Evolutionary conservation across 345 rosid species (phyloP).

Genomic region (Chamaenerion angustifolium): DNA sequence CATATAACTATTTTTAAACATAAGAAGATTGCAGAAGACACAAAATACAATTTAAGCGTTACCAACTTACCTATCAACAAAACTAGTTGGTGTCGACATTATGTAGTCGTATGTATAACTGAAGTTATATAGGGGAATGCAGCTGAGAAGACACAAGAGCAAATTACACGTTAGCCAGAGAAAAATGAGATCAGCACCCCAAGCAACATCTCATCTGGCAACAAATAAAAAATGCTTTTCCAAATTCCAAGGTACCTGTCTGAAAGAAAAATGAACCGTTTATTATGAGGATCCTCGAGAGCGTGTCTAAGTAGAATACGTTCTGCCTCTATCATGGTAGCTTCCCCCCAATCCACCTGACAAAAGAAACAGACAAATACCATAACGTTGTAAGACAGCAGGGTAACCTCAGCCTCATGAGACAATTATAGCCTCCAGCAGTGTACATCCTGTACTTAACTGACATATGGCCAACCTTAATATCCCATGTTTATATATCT

Average conservation of each 20-base stretch:
- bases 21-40: background rate
- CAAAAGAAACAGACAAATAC: slow-evolving; percentile 5
- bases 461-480: too few species aligned
- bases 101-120: slow-evolving; percentile 79
- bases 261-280: slow-evolving; percentile 85
- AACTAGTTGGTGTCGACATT: slow-evolving; percentile 81
- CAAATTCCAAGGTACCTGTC: slow-evolving; percentile 41
- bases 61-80: slow-evolving; percentile 81
- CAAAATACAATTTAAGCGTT: background rate
- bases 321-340: slow-evolving; percentile 93
- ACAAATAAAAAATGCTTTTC: background rate
- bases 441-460: too few species aligned
- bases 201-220: background rate
- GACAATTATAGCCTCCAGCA: too few species aligned
- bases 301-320: slow-evolving; percentile 88
- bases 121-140: slow-evolving; percentile 93
- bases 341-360: slow-evolving; percentile 97
- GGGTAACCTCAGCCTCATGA: too few species aligned
- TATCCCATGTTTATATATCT: too few species aligned
- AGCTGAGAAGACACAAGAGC: slow-evolving; percentile 54
- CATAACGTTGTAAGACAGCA: background rate
- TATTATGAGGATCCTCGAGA: slow-evolving; percentile 53
- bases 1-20: background rate
- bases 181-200: slow-evolving; percentile 2
- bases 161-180: slow-evolving; percentile 22